phyloP scores from a whole-genome alignment of 768 basidiomycete species.

The Mycena haematopus region DNA sequence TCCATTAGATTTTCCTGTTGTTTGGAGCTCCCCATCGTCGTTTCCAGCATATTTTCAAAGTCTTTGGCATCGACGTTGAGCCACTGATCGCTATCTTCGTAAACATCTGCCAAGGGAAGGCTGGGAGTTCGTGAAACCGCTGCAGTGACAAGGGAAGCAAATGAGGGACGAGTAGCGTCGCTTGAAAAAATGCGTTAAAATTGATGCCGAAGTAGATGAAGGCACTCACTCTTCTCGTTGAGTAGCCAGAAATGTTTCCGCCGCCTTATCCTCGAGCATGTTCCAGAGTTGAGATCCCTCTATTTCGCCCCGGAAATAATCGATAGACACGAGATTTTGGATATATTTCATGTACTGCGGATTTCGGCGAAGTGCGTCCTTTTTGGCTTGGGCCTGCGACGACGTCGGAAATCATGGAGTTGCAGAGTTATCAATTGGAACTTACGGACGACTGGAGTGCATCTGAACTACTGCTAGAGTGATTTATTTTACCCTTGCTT shows the following conservation, averaged over 20 bases:
- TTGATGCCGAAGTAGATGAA: slow-evolving; percentile 3
- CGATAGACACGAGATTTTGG: slow-evolving; percentile 61
- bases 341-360: slow-evolving; percentile 77
- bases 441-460: slow-evolving; percentile 56
- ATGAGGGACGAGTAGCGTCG: slow-evolving; percentile 71
- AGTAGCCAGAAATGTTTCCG: slow-evolving; percentile 64
- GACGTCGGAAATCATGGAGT: slow-evolving; percentile 6
- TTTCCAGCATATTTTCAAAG: slow-evolving; percentile 76
- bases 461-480: slow-evolving; percentile 42
- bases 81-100: slow-evolving; percentile 88
- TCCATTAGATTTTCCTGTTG: slow-evolving; percentile 51
- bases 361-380: slow-evolving; percentile 71
- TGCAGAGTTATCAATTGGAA: slow-evolving; percentile 10
- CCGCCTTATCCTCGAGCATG: slow-evolving; percentile 73
- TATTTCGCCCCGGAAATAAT: slow-evolving; percentile 81
- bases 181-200: slow-evolving; percentile 38
- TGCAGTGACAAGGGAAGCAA: slow-evolving; percentile 72
- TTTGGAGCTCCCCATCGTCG: slow-evolving; percentile 40
- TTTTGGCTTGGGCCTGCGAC: slow-evolving; percentile 64
- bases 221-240: slow-evolving; percentile 68
- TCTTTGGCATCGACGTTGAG: slow-evolving; percentile 77
- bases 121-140: slow-evolving; percentile 57
- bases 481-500: slow-evolving; percentile 63
- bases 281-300: slow-evolving; percentile 84
- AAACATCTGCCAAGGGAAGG: slow-evolving; percentile 35